Evolutionary conservation across 495 filamentous ascomycete genomes (phyloP).

Genomic region (Trichoderma parareesei): DNA sequence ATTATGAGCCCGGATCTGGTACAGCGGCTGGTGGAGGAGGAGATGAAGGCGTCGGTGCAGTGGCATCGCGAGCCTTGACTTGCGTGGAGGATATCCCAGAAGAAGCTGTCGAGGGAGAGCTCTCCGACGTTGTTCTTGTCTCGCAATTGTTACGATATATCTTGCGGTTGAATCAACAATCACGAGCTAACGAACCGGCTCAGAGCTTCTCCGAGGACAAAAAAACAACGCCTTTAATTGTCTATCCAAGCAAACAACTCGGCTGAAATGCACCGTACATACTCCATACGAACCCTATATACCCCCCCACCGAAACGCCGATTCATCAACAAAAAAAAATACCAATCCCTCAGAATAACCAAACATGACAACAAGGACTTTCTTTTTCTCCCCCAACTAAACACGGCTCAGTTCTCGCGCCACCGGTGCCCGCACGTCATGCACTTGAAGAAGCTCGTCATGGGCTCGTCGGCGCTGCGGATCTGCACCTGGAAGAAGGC

Average conservation of each 20-base stretch:
- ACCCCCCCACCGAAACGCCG: not conserved
- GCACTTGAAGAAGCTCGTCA: slow-evolving; percentile 75
- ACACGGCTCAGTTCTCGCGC: slow-evolving; percentile 12
- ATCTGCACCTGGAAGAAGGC: slow-evolving; percentile 97
- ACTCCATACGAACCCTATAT: not conserved
- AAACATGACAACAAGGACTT: not conserved
- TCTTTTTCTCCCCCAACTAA: slow-evolving; percentile 12
- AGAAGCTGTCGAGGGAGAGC: not conserved
- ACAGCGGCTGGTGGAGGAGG: slow-evolving; percentile 50
- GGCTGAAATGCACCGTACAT: not conserved
- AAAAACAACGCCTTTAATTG: not conserved
- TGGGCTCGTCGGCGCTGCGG: slow-evolving; percentile 94
- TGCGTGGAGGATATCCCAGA: not conserved
- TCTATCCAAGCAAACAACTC: not conserved
- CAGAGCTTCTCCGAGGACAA: not conserved
- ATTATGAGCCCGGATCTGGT: slow-evolving; percentile 70
- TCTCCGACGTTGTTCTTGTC: not conserved
- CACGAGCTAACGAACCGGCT: not conserved
- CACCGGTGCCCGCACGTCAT: slow-evolving; percentile 16
- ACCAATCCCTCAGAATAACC: not conserved
- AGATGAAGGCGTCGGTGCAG: slow-evolving; percentile 40
- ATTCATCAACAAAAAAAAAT: not conserved
- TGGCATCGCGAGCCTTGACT: slow-evolving; percentile 29
- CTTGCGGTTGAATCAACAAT: not conserved
- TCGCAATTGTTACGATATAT: not conserved